Conservation (phyloP, 257 asterid species). For the Solanum appendiculatum region DNA sequence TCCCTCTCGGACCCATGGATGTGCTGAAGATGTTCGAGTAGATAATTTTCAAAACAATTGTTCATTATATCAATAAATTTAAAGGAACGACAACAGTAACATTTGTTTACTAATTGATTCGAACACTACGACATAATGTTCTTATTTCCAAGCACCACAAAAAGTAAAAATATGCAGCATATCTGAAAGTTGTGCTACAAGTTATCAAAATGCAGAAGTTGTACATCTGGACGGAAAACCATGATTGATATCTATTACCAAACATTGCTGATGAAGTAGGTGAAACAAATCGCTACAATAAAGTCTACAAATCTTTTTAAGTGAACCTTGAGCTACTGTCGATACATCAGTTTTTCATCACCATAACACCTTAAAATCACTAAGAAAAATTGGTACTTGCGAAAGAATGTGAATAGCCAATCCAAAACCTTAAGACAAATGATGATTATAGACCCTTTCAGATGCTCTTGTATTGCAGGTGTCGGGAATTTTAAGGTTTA, state of each 20-base stretch:
- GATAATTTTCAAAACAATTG: not conserved
- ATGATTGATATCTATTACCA: not conserved
- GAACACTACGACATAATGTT: not conserved
- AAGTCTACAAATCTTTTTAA: not conserved
- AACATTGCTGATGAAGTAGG: not conserved
- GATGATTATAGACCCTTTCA: not conserved
- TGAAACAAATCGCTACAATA: not conserved
- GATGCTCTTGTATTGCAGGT: not conserved
- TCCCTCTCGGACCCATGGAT: conserved; percentile 87
- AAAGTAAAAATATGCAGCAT: not conserved
- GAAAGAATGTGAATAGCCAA: not conserved
- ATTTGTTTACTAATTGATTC: not conserved
- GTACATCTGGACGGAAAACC: not conserved
- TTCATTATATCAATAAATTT: not conserved
- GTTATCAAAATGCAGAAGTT: not conserved
- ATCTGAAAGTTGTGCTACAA: not conserved
- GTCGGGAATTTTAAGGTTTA: not conserved
- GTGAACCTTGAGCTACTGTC: not conserved
- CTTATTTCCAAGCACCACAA: not conserved
- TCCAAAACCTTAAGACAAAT: not conserved
- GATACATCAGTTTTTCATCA: not conserved
- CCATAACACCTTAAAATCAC: not conserved
- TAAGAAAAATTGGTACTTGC: not conserved
- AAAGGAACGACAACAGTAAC: not conserved
- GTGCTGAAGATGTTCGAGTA: conserved; percentile 36